These are phyloP conservation scores for Talaromyces wortmannii DNA, from an alignment of 495 filamentous ascomycete genomes.

Conservation along the genomic window DNA sequence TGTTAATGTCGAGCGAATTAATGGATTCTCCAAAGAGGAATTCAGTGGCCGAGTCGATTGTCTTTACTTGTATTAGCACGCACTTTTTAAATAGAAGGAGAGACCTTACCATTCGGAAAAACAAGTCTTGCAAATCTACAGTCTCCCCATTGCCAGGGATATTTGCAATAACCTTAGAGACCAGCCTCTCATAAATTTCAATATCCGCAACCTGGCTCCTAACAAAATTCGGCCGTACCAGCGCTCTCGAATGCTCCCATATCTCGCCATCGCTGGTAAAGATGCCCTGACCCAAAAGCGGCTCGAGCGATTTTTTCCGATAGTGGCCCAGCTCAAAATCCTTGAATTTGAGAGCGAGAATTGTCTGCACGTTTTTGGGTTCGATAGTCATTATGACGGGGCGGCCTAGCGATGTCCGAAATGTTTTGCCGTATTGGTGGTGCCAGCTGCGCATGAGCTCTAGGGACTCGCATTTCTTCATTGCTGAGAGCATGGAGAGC, in stretches of 20 bases:
- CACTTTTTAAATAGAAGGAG: not conserved
- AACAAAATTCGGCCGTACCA: constrained; percentile 59
- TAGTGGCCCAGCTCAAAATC: constrained; percentile 54
- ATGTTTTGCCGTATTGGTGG: not conserved
- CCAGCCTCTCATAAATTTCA: constrained; percentile 52
- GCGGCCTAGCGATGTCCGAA: constrained; percentile 6
- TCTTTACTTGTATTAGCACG: constrained; percentile 24
- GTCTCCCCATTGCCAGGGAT: constrained; percentile 41
- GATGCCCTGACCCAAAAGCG: constrained; percentile 61
- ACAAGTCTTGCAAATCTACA: constrained; percentile 58
- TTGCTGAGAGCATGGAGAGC: not conserved
- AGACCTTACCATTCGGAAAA: constrained; percentile 34
- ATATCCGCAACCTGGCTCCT: constrained; percentile 54
- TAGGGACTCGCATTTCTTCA: not conserved
- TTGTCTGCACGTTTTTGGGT: constrained; percentile 55
- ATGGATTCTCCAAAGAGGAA: constrained; percentile 62
- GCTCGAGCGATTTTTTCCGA: constrained; percentile 39
- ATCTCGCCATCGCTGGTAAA: constrained; percentile 59
- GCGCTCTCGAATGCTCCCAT: constrained; percentile 59
- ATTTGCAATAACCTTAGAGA: constrained; percentile 36
- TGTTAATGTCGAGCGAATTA: constrained; percentile 19
- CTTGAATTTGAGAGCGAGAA: constrained; percentile 52
- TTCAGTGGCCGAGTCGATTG: constrained; percentile 65
- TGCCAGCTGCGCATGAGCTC: not conserved
- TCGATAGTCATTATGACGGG: constrained; percentile 45